Conservation (phyloP, 2,329 filamentous ascomycete species). For the Hymenoscyphus linearis region DNA sequence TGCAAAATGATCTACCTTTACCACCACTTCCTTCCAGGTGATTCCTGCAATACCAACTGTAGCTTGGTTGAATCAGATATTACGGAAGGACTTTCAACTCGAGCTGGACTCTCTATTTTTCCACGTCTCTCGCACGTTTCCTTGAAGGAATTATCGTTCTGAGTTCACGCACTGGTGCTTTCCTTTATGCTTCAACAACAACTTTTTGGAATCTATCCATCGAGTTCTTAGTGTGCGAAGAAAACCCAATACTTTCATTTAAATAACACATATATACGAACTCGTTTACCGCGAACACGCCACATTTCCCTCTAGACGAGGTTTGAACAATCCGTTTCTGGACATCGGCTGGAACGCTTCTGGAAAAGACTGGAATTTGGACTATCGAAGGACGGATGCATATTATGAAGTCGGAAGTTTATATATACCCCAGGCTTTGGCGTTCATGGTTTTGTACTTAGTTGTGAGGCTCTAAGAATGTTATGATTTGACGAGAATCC, state of each 20-base stretch:
- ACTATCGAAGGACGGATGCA: neutral
- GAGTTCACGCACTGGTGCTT: no score
- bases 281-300: neutral
- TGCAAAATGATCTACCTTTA: neutral
- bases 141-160: no score
- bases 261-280: neutral
- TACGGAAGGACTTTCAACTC: neutral
- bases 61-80: neutral
- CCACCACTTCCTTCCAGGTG: neutral
- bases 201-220: no score
- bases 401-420: neutral
- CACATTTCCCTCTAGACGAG: neutral
- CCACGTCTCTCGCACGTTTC: neutral
- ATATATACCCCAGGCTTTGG: neutral
- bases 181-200: no score
- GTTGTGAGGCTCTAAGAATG: no score
- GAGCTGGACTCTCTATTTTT: neutral
- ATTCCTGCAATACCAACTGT: neutral
- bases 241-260: neutral
- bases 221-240: no score
- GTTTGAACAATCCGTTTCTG: neutral
- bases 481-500: no score
- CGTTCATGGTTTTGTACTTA: neutral
- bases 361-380: no score
- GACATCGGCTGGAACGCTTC: neutral